Conservation (phyloP, 2,329 filamentous ascomycete genomes). For the Claviceps quebecensis region DNA sequence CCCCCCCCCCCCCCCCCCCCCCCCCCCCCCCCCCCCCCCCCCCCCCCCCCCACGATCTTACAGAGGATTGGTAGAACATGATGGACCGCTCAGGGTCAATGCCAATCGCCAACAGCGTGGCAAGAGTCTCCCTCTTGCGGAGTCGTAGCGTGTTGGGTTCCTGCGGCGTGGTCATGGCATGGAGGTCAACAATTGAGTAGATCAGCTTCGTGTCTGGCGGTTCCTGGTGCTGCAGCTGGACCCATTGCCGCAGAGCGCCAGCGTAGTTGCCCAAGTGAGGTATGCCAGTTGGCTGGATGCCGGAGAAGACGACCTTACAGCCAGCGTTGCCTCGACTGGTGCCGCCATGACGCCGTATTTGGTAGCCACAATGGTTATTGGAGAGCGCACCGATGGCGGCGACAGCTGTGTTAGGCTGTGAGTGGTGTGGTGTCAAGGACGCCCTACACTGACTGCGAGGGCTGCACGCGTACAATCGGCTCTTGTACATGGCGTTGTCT, state of each 20-base stretch:
- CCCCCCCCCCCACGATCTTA: conserved; percentile 40
- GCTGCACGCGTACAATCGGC: not conserved
- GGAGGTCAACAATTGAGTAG: conserved; percentile 84
- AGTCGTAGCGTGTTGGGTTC: conserved; percentile 43
- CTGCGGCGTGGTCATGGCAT: conserved; percentile 76
- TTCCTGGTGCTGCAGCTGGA: conserved; percentile 53
- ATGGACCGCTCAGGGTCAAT: conserved; percentile 62
- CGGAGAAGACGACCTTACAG: conserved; percentile 63
- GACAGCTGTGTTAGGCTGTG: not conserved
- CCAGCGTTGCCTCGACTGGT: not conserved
- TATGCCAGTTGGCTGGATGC: conserved; percentile 89
- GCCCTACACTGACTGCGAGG: not conserved
- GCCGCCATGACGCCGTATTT: not conserved
- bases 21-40: too few relatives aligned
- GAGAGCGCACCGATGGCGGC: not conserved
- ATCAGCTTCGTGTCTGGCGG: conserved; percentile 47
- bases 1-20: too few relatives aligned
- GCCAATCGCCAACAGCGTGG: conserved; percentile 70
- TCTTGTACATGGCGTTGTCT: not conserved
- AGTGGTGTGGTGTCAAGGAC: not conserved
- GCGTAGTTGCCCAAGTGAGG: conserved; percentile 94
- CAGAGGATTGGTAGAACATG: conserved; percentile 71
- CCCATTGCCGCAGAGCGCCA: conserved; percentile 80
- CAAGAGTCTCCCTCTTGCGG: conserved; percentile 62
- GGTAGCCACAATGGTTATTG: not conserved